Evolutionary conservation across 2,329 filamentous ascomycete genomes (phyloP).

Genomic region (Phialocephala sp.): DNA sequence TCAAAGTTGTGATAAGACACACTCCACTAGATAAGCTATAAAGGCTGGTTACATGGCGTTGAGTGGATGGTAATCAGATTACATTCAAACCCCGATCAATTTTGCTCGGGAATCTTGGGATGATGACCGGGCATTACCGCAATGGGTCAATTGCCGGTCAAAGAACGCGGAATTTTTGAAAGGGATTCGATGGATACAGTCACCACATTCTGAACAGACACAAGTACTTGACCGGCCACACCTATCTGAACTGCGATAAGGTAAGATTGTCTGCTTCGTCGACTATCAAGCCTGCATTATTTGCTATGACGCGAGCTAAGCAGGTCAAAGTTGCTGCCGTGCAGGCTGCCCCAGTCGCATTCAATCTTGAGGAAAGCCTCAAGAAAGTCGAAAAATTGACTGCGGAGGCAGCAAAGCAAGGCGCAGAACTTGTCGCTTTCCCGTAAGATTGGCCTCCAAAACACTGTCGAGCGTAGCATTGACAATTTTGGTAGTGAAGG

Average conservation of each 20-base stretch:
- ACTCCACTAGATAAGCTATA: neutral
- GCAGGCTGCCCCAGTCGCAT: conserved; percentile 49
- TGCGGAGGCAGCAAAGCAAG: conserved; percentile 44
- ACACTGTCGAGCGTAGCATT: neutral
- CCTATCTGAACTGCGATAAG: conserved; percentile 1
- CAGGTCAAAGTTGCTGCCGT: conserved; percentile 47
- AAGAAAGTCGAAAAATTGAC: conserved; percentile 45
- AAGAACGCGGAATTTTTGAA: conserved; percentile 3
- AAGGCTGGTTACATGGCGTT: neutral
- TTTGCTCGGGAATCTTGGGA: neutral
- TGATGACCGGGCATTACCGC: neutral
- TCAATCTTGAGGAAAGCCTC: conserved; percentile 46
- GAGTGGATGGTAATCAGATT: neutral
- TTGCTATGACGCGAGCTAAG: neutral
- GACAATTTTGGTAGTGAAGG: conserved; percentile 40
- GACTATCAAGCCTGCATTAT: neutral
- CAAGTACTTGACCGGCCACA: neutral
- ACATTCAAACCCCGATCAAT: conserved; percentile 3
- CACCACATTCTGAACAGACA: neutral
- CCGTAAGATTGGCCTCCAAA: conserved; percentile 19
- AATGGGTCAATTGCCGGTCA: conserved; percentile 12
- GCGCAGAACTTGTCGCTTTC: conserved; percentile 49
- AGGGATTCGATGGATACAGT: neutral
- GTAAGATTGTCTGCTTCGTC: neutral
- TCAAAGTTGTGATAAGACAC: neutral